Evolutionary conservation across 2,329 filamentous ascomycete species (phyloP).

Genomic region (Tolypocladium cylindrosporum): DNA sequence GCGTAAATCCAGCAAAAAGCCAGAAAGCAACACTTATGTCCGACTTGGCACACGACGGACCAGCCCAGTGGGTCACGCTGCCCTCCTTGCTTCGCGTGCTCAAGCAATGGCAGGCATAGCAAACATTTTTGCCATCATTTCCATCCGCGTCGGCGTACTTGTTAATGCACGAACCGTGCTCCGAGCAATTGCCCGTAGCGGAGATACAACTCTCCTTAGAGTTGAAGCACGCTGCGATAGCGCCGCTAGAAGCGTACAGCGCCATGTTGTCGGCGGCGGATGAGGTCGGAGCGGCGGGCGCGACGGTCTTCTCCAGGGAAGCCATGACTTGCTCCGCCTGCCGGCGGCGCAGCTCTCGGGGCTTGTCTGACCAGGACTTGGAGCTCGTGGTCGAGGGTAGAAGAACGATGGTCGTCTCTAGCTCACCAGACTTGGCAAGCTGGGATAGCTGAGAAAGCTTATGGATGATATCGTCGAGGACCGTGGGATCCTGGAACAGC

Average conservation of each 20-base stretch:
- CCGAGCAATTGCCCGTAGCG: conserved; percentile 69
- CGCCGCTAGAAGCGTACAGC: conserved; percentile 24
- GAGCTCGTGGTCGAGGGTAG: conserved; percentile 36
- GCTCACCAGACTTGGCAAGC: conserved; percentile 36
- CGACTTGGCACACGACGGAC: conserved; percentile 79
- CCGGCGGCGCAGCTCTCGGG: conserved; percentile 36
- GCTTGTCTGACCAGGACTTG: conserved; percentile 29
- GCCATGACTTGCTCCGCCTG: conserved; percentile 37
- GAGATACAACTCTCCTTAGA: conserved; percentile 58
- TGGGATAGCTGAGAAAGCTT: conserved; percentile 33
- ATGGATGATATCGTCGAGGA: conserved; percentile 32
- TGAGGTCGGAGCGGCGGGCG: conserved; percentile 13
- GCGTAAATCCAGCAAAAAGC: conserved; percentile 66
- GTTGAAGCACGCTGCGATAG: conserved; percentile 65
- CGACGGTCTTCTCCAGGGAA: conserved; percentile 17
- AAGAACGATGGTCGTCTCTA: conserved; percentile 48
- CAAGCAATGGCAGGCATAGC: conserved; percentile 72
- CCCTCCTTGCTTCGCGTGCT: conserved; percentile 45
- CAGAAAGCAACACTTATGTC: conserved; percentile 86
- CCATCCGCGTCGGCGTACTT: conserved; percentile 44
- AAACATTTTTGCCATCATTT: conserved; percentile 34
- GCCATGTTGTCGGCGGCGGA: conserved; percentile 16
- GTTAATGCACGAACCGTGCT: conserved; percentile 67
- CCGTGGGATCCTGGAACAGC: conserved; percentile 24
- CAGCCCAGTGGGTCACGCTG: conserved; percentile 69